phyloP scores from a whole-genome alignment of 1,284 basidiomycete species.

The Vanrija sp. region DNA sequence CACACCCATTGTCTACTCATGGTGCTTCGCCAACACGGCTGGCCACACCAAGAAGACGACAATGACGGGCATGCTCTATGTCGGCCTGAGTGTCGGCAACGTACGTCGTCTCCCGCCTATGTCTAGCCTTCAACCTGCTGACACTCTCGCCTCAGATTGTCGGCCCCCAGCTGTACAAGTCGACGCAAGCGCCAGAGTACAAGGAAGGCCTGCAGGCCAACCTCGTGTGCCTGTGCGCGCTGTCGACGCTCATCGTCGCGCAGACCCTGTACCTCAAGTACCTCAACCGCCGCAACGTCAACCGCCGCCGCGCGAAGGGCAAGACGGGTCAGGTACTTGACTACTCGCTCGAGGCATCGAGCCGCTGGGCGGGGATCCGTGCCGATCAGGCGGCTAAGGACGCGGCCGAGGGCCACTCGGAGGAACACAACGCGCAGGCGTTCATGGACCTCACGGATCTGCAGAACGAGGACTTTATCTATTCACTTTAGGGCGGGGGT shows the following conservation, averaged over 20 bases:
- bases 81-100: conserved; percentile 33
- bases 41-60: conserved; percentile 35
- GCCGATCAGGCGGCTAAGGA: conserved; percentile 23
- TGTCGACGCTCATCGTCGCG: conserved; percentile 22
- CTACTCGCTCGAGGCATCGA: conserved; percentile 43
- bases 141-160: conserved; percentile 16
- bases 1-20: conserved; percentile 32
- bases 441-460: conserved; percentile 54
- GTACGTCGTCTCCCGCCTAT: too few species aligned
- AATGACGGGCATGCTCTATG: conserved; percentile 31
- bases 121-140: too few species aligned
- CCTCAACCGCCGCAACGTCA: conserved; percentile 51
- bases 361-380: conserved; percentile 35
- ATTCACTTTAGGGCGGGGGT: conserved; percentile 24
- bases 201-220: conserved; percentile 22
- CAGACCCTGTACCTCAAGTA: conserved; percentile 49
- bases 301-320: conserved; percentile 45
- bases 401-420: conserved; percentile 18
- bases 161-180: conserved; percentile 32
- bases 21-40: conserved; percentile 31
- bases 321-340: conserved; percentile 49
- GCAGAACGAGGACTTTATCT: conserved; percentile 55
- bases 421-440: conserved; percentile 47
- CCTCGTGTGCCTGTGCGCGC: conserved; percentile 14
- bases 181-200: conserved; percentile 23